Conservation (phyloP, 1,284 basidiomycete species). For the Boletus holoroseus region DNA sequence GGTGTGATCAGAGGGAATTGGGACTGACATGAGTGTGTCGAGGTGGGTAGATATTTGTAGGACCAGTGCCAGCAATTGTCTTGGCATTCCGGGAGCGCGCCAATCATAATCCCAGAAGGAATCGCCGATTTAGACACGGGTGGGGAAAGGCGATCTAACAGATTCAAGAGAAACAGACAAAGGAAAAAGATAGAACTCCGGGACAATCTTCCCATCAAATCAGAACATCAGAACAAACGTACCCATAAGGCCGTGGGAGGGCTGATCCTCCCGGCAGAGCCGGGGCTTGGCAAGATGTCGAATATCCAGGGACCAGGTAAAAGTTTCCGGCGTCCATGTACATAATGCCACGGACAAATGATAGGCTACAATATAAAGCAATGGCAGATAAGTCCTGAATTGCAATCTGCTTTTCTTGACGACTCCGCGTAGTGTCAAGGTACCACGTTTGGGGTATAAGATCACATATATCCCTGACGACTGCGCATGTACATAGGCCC, state of each 20-base stretch:
- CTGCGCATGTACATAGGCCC: background rate
- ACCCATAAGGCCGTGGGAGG: constrained; percentile 27
- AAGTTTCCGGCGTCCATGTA: background rate
- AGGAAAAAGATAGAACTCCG: constrained; percentile 14
- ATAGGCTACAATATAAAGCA: background rate
- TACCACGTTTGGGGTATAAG: background rate
- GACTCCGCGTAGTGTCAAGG: background rate
- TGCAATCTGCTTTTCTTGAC: background rate
- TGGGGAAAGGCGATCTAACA: constrained; percentile 14
- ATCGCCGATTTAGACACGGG: constrained; percentile 11
- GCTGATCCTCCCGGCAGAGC: constrained; percentile 1
- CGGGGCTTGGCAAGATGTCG: constrained; percentile 10
- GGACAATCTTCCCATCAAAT: constrained; percentile 21
- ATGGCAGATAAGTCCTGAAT: background rate
- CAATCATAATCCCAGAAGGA: constrained; percentile 11
- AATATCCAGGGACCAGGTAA: background rate
- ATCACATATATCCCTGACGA: no score
- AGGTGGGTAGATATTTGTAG: constrained; percentile 25
- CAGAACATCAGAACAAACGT: constrained; percentile 18
- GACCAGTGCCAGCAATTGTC: constrained; percentile 11
- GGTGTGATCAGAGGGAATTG: background rate
- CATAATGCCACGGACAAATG: constrained; percentile 2
- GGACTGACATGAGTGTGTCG: constrained; percentile 1
- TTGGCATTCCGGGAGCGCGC: constrained; percentile 21
- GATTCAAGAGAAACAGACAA: constrained; percentile 15